A percentile compares a stretch with the other conserved stretches of the same genome.
phyloP scores from a whole-genome alignment of 2,329 filamentous ascomycete genomes.

The Gaeumannomyces sp. region DNA sequence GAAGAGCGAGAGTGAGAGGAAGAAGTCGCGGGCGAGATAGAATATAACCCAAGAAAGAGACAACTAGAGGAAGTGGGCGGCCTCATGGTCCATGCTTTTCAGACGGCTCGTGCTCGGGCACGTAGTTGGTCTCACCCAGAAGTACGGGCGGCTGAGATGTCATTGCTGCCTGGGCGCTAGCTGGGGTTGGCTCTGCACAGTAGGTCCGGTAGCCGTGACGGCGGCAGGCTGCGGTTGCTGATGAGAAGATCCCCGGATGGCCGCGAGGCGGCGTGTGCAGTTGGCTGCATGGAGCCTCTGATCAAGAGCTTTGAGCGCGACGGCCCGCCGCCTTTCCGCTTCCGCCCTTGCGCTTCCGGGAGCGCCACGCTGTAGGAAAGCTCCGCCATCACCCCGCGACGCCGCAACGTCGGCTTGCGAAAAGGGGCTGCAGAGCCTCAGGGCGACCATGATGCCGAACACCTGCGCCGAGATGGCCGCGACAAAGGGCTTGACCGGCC shows the following conservation, averaged over 20 bases:
- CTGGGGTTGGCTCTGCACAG: conserved; percentile 51
- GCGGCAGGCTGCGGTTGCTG: neutral
- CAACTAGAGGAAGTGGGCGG: neutral
- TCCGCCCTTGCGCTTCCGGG: conserved; percentile 75
- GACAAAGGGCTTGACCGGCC: conserved; percentile 71
- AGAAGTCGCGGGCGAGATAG: neutral
- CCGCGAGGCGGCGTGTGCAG: conserved; percentile 43
- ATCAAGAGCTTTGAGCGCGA: conserved; percentile 87
- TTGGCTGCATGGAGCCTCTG: conserved; percentile 85
- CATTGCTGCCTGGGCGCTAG: conserved; percentile 52
- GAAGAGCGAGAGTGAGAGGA: too few relatives aligned
- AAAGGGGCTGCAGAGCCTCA: conserved; percentile 80
- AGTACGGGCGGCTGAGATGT: conserved; percentile 47
- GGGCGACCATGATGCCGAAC: conserved; percentile 66
- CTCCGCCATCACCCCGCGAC: conserved; percentile 63
- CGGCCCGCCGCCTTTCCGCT: conserved; percentile 79
- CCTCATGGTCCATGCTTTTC: conserved; percentile 20
- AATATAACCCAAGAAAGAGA: neutral
- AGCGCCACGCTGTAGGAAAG: conserved; percentile 47
- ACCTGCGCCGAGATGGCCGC: conserved; percentile 66
- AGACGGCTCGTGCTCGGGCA: conserved; percentile 51
- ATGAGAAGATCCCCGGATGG: conserved; percentile 19
- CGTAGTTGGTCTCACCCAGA: conserved; percentile 65
- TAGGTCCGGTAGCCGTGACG: conserved; percentile 42
- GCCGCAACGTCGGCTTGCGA: conserved; percentile 72